These are phyloP conservation scores for Mucor indicus DNA, from an alignment of 371 early-diverging fungal species.

Conservation along the genomic window DNA sequence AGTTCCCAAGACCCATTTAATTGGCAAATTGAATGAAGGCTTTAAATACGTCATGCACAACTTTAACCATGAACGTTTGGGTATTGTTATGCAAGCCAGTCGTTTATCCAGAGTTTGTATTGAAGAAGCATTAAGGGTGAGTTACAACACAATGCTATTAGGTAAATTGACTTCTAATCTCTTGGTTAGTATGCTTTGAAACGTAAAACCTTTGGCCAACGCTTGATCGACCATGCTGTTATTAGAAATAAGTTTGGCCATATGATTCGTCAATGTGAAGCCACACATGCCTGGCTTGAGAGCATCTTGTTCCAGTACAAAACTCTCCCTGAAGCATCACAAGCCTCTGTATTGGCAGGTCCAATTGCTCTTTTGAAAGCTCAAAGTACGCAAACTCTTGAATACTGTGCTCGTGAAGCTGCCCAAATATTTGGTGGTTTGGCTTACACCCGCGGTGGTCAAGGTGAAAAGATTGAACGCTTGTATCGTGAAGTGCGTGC, in stretches of 20 bases:
- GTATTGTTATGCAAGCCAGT: constrained; percentile 82
- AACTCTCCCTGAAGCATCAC: constrained; percentile 63
- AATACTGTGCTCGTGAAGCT: constrained; percentile 87
- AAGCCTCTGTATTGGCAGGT: constrained; percentile 76
- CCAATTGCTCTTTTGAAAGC: constrained; percentile 88
- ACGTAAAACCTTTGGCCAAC: constrained; percentile 84
- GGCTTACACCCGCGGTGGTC: constrained; percentile 75
- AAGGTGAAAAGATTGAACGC: constrained; percentile 86
- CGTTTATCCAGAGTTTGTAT: constrained; percentile 85
- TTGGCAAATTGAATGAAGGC: constrained; percentile 86
- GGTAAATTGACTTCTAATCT: not conserved
- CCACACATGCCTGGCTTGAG: constrained; percentile 87
- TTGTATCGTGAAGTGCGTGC: constrained; percentile 82
- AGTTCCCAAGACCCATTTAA: constrained; percentile 78
- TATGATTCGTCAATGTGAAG: constrained; percentile 85
- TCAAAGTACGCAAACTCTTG: constrained; percentile 82
- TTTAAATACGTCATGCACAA: constrained; percentile 80
- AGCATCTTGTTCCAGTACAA: constrained; percentile 62
- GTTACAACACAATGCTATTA: not conserved
- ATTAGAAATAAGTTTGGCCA: constrained; percentile 67
- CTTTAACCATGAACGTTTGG: constrained; percentile 80
- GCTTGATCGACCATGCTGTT: constrained; percentile 73
- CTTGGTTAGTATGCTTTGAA: constrained; percentile 69
- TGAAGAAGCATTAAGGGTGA: constrained; percentile 76
- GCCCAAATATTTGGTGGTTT: constrained; percentile 92